Conservation (phyloP, 805 yeast species). For the Isabelozyma rhagii region DNA sequence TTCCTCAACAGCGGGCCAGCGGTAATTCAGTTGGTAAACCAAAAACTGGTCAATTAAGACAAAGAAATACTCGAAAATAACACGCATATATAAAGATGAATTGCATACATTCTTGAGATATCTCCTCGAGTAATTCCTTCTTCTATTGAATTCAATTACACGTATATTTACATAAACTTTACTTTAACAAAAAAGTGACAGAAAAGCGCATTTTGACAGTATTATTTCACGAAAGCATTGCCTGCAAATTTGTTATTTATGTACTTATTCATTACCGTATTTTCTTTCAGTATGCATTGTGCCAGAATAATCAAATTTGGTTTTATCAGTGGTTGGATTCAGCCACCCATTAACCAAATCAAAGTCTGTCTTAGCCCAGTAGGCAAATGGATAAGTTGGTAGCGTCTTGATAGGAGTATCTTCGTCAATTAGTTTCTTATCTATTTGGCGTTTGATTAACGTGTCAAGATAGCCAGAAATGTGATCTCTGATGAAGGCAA, state of each 20-base stretch:
- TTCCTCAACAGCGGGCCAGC: neutral
- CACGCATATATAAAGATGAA: no score
- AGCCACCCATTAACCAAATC: conserved; percentile 39
- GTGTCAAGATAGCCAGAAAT: conserved; percentile 54
- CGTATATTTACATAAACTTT: neutral
- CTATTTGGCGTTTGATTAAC: conserved; percentile 56
- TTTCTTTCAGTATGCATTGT: neutral
- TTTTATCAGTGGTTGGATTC: conserved; percentile 28
- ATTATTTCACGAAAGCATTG: neutral
- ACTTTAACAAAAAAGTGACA: neutral
- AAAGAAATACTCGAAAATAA: conserved; percentile 1
- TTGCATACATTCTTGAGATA: neutral
- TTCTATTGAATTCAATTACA: no score
- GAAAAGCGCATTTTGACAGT: neutral
- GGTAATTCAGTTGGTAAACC: neutral
- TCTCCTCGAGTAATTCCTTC: no score
- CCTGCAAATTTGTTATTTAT: neutral
- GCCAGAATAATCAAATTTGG: conserved; percentile 6
- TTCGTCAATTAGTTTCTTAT: conserved; percentile 49
- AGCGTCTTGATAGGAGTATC: conserved; percentile 58
- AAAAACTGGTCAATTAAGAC: neutral
- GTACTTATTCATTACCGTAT: conserved; percentile 1
- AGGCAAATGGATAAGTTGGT: conserved; percentile 65
- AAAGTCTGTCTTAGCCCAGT: conserved; percentile 44
- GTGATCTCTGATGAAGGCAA: conserved; percentile 57